Evolutionary conservation across 495 filamentous ascomycete genomes (phyloP).

Genomic region (Hypomontagnella submonticulosa): DNA sequence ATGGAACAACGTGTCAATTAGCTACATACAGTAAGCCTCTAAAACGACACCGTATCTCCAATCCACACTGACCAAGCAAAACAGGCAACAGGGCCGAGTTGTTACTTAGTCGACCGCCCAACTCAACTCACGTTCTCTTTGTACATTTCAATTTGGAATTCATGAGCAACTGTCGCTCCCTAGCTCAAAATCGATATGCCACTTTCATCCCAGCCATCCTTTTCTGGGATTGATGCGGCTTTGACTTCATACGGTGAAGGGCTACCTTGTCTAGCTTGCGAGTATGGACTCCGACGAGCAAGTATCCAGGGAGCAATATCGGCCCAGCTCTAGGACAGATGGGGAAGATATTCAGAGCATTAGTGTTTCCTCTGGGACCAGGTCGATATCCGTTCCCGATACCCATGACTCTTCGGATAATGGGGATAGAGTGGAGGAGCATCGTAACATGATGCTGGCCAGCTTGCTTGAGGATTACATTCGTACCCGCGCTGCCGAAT

Average conservation of each 20-base stretch:
- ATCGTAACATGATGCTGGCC: constrained; percentile 50
- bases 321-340: constrained; percentile 13
- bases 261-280: not conserved
- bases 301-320: not conserved
- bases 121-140: constrained; percentile 10
- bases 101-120: too few relatives aligned
- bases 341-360: constrained; percentile 31
- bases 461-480: constrained; percentile 48
- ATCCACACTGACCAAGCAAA: too few relatives aligned
- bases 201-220: not conserved
- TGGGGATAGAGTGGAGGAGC: constrained; percentile 37
- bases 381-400: constrained; percentile 26
- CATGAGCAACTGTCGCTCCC: not conserved
- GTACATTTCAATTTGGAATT: not conserved
- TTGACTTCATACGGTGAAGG: not conserved
- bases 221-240: constrained; percentile 2
- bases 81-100: too few relatives aligned
- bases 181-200: constrained; percentile 17
- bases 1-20: constrained; percentile 25
- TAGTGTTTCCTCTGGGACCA: constrained; percentile 23
- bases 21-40: too few relatives aligned
- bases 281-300: constrained; percentile 25
- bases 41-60: constrained; percentile 5
- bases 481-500: constrained; percentile 44
- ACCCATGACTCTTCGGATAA: constrained; percentile 16